Percentiles rank a stretch among this genome's conserved stretches.
Conservation (phyloP, 2,329 filamentous ascomycete genomes). For the Verticillium longisporum region DNA sequence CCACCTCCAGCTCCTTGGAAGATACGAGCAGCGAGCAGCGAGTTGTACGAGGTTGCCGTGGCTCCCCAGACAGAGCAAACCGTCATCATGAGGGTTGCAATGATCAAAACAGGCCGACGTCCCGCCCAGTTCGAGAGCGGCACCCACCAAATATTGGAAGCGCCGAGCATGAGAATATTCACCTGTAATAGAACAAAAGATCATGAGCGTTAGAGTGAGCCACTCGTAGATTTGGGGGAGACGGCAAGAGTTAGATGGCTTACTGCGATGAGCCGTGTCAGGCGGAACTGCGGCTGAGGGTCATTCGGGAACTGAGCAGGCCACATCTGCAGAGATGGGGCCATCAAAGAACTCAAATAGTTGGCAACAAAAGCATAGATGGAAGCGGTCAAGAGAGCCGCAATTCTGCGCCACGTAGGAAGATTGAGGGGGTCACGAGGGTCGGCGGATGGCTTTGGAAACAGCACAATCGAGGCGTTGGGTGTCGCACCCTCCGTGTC, state of each 20-base stretch:
- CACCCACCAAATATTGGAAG: conserved; percentile 27
- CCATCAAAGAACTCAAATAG: conserved; percentile 22
- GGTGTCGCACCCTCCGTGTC: neutral
- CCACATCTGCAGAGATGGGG: conserved; percentile 25
- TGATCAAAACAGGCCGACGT: conserved; percentile 21
- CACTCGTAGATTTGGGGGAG: too few relatives aligned
- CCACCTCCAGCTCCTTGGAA: conserved; percentile 25
- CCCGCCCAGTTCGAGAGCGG: conserved; percentile 28
- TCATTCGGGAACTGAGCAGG: conserved; percentile 19
- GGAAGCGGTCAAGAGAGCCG: conserved; percentile 17
- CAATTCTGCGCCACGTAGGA: conserved; percentile 21
- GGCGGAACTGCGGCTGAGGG: conserved; percentile 14
- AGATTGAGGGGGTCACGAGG: conserved; percentile 29
- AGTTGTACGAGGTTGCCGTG: conserved; percentile 14
- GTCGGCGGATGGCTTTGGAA: conserved; percentile 18
- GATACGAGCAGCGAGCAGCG: conserved; percentile 19
- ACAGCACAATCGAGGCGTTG: conserved; percentile 9
- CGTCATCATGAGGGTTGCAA: conserved; percentile 19
- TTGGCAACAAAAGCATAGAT: conserved; percentile 27
- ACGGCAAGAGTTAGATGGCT: too few relatives aligned
- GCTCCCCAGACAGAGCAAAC: conserved; percentile 20
- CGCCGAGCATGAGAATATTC: conserved; percentile 24
- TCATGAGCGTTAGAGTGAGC: too few relatives aligned
- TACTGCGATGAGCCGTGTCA: conserved; percentile 24
- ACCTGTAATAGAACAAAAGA: conserved; percentile 13